Base-by-base conservation (phyloP, 306 rosid genomes). In the Dalbergia oliveri region DNA sequence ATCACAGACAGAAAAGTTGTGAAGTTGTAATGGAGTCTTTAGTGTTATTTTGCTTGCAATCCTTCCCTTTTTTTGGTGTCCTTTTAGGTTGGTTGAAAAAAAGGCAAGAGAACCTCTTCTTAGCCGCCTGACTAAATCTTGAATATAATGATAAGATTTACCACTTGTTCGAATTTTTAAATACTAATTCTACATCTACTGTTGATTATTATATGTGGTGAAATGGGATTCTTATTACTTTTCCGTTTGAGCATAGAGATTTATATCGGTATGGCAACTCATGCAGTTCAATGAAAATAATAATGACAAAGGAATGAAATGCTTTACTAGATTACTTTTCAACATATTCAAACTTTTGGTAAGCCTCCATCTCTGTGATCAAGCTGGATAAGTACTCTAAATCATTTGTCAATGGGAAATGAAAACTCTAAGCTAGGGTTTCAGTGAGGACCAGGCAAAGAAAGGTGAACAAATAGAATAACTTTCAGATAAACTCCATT, bases 71-170 rank as follows among this genome's bases (percentile, higher is more conserved):
- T 54, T 51, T n/a, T 0, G 4, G 3, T 1, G 37, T 44, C 54
- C 13, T 44, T 61, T 79, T 67, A 45, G 79, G 69, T 23, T 43
- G 51, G 16, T 59, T 58, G 69, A 37, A 37, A 37, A 43, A 69
- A 54, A 16, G 53, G 47, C 15, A 57, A 76, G 68, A 84, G 67
- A 8, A 69, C 31, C 70, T 34, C 62, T 80, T 65, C 49, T 85
- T 49, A 26, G 31, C 31, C 47, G 56, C 44, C 41, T 71, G 41
- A 70, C 76, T 44, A 65, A 71, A 49, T 56, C 51, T 63, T 80
- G 79, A 82, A 50, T 75, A 63, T 56, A 66, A 47, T 76, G 79
- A 66, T 51, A 73, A 73, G 31, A 37, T 65, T 83, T 58, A 57
- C 21, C 49, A 9, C 49, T 43, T 49, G 49, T 50, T 70, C 31